Base-by-base conservation (phyloP, 495 filamentous ascomycete genomes). In the Penicillium odoratum region DNA sequence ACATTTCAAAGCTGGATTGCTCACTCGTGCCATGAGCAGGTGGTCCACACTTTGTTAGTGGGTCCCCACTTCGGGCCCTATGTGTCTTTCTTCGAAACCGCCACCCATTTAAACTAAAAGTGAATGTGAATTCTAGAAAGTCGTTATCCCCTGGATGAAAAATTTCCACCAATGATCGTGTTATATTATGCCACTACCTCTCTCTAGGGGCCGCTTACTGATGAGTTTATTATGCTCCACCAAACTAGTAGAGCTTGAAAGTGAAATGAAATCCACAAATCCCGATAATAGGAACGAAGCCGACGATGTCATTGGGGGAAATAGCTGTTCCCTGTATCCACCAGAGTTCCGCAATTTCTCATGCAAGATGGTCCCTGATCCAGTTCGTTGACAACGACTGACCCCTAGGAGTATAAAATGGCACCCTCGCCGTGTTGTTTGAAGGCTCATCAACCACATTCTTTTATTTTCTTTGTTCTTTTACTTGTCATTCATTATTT, bases 71-170 rank as follows among this genome's bases (percentile, higher is more conserved):
- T 49, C 31, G 46, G 33, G n/a, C 40, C 28, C 55, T 30, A 9
- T 10, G 18, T 57, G 55, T 57, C 55, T 57, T 47, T 44, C 18
- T 57, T 47, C 48, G 48, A 57, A 57, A 57, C 55, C 38, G 48
- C 55, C 48, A 57, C 43, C 29, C 5, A 33, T 7, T 40, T 8
- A 7, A 44, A 40, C 49, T 36, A 26, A 26, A 3, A 26, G 43
- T 11, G 9, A 46, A 46, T 0, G 43, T 46, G 43, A 4, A 4
- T 21, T 26, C 25, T 25, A 46, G 43, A 46, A 46, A 46, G 10
- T 36, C 30, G 5, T 46, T 46, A 45, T 10, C 16, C 1, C 18
- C 21, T 46, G 18, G 26, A n/a, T 40, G n/a, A 7, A 26, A 26
- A 26, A 3, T 25, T 45, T 26, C 43, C 43, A 26, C 43, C 43